Conservation (phyloP, 2,329 filamentous ascomycete genomes). For the Fusarium sp. region DNA sequence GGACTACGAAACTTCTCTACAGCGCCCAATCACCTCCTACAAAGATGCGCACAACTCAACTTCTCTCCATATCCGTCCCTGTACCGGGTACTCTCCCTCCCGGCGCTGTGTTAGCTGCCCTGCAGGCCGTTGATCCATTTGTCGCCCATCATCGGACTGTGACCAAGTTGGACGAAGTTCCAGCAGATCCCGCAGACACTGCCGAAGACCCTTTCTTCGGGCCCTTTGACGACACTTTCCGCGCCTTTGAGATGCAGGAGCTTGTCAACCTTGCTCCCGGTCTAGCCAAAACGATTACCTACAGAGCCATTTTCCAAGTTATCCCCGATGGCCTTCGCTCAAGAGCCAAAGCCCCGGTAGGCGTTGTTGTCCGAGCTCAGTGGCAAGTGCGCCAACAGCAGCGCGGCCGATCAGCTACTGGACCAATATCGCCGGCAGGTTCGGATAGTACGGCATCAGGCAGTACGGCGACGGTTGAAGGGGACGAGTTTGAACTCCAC, state of each 20-base stretch:
- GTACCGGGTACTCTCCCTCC: slow-evolving; percentile 56
- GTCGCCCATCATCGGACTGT: slow-evolving; percentile 56
- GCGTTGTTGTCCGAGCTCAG: slow-evolving; percentile 57
- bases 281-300: slow-evolving; percentile 54
- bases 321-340: slow-evolving; percentile 56
- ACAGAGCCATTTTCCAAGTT: slow-evolving; percentile 58
- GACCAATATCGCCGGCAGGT: slow-evolving; percentile 41
- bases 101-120: slow-evolving; percentile 51
- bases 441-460: slow-evolving; percentile 45
- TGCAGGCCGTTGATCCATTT: slow-evolving; percentile 56
- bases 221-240: slow-evolving; percentile 52
- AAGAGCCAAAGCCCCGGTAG: slow-evolving; percentile 56
- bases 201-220: slow-evolving; percentile 57
- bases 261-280: slow-evolving; percentile 54
- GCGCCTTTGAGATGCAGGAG: slow-evolving; percentile 49
- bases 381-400: slow-evolving; percentile 47
- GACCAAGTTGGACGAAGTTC: slow-evolving; percentile 50
- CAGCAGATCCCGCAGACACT: slow-evolving; percentile 49
- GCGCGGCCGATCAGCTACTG: slow-evolving; percentile 18
- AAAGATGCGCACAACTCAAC: slow-evolving; percentile 48
- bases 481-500: slow-evolving; percentile 50
- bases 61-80: slow-evolving; percentile 55
- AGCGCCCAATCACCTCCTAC: slow-evolving; percentile 3
- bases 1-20: neutral
- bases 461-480: slow-evolving; percentile 41